Evolutionary conservation across 2,329 filamentous ascomycete species (phyloP).

Genomic region (Sclerotinia glacialis): DNA sequence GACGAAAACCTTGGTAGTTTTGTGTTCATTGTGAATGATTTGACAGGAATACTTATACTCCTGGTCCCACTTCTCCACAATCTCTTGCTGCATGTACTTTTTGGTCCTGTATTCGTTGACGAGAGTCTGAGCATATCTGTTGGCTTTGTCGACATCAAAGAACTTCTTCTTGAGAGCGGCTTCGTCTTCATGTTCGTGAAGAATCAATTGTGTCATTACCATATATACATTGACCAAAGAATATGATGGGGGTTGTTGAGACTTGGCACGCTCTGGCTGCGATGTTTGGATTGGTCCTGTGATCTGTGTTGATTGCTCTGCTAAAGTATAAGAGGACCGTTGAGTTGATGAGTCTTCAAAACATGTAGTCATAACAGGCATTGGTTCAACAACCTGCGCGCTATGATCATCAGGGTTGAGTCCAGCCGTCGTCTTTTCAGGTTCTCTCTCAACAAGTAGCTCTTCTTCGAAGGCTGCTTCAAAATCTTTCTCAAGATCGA

Average conservation of each 20-base stretch:
- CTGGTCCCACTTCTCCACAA: slow-evolving; percentile 4
- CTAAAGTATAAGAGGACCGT: background rate
- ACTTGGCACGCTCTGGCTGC: background rate
- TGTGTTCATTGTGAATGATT: background rate
- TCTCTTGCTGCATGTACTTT: background rate
- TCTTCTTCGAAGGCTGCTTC: background rate
- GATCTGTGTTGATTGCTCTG: background rate
- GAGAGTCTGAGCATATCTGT: slow-evolving; percentile 9
- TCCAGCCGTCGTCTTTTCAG: background rate
- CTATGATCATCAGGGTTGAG: slow-evolving; percentile 11
- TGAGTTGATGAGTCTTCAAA: background rate
- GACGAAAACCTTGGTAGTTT: slow-evolving; percentile 9
- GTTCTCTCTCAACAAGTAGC: background rate
- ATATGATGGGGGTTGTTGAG: background rate
- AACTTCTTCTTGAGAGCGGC: slow-evolving; percentile 10
- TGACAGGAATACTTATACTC: background rate
- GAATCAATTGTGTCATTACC: slow-evolving; percentile 8
- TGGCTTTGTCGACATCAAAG: slow-evolving; percentile 18
- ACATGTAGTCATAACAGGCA: slow-evolving; percentile 4
- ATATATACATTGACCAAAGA: slow-evolving; percentile 19
- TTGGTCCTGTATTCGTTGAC: slow-evolving; percentile 10
- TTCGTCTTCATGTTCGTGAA: slow-evolving; percentile 3
- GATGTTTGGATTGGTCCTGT: background rate
- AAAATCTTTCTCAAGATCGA: background rate
- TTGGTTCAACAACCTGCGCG: background rate